Conservation (phyloP, 805 yeast species). For the Candida silvatica region DNA sequence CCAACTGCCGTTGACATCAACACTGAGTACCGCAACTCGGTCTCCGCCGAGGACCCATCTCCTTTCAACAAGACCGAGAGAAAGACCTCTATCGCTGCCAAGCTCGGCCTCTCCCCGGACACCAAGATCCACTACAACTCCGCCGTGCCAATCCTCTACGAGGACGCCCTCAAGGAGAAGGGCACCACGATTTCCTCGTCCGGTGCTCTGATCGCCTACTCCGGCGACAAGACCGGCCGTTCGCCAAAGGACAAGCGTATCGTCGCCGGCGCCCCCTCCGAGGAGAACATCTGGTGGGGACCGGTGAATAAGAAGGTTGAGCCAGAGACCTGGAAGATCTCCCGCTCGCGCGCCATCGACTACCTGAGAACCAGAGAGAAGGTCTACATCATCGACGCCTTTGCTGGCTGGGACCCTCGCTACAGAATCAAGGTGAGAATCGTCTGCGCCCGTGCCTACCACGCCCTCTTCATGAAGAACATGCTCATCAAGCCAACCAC, state of each 20-base stretch:
- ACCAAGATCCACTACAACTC: slow-evolving; percentile 81
- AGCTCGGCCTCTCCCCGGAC: slow-evolving; percentile 46
- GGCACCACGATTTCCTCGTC: slow-evolving; percentile 87
- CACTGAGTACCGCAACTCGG: slow-evolving; percentile 19
- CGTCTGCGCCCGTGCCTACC: slow-evolving; percentile 97
- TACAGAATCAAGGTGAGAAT: slow-evolving; percentile 94
- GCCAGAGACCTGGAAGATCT: slow-evolving; percentile 90
- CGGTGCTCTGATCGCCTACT: slow-evolving; percentile 93
- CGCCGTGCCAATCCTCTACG: slow-evolving; percentile 86
- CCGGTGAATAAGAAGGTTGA: slow-evolving; percentile 95
- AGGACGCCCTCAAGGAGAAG: slow-evolving; percentile 84
- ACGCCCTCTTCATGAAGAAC: slow-evolving; percentile 95
- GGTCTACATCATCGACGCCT: slow-evolving; percentile 92
- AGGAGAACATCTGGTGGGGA: slow-evolving; percentile 95
- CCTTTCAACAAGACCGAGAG: slow-evolving; percentile 19
- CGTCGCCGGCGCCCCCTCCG: slow-evolving; percentile 86
- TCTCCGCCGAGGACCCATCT: slow-evolving; percentile 13
- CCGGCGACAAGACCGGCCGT: slow-evolving; percentile 95
- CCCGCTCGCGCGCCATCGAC: slow-evolving; percentile 94
- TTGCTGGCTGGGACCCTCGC: slow-evolving; percentile 98
- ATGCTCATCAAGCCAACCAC: slow-evolving; percentile 94
- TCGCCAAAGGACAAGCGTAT: slow-evolving; percentile 98
- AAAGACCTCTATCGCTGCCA: slow-evolving; percentile 23
- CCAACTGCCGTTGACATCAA: slow-evolving; percentile 32
- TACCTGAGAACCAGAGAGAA: slow-evolving; percentile 93